Evolutionary conservation across 805 yeast genomes (phyloP).

Genomic region (Metschnikowia henanensis): DNA sequence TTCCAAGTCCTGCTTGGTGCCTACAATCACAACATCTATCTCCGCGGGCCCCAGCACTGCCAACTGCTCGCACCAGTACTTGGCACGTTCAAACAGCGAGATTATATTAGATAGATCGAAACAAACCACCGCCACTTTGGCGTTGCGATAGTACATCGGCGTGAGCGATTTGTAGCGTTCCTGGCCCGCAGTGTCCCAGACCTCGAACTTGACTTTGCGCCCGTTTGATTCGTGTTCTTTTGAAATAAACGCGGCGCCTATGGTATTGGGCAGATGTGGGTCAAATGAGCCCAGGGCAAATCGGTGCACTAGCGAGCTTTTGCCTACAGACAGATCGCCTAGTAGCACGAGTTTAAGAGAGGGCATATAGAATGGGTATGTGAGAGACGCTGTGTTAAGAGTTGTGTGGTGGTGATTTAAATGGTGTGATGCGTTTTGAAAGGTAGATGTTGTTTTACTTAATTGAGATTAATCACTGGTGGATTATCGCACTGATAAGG

Average conservation of each 20-base stretch:
- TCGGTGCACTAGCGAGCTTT: constrained; percentile 75
- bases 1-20: constrained; percentile 77
- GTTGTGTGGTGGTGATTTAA: too few species aligned
- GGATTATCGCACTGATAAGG: too few species aligned
- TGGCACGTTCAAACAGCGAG: constrained; percentile 63
- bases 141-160: constrained; percentile 47
- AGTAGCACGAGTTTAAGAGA: constrained; percentile 38
- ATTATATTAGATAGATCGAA: constrained; percentile 66
- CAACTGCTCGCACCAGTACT: constrained; percentile 89
- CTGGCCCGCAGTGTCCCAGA: constrained; percentile 97
- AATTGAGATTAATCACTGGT: too few species aligned
- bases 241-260: constrained; percentile 98
- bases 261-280: constrained; percentile 81
- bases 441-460: too few species aligned
- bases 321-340: constrained; percentile 63
- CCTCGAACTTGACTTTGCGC: constrained; percentile 58
- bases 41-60: constrained; percentile 21
- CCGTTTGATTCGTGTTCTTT: constrained; percentile 48
- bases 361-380: too few species aligned
- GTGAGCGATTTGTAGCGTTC: constrained; percentile 45
- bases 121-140: constrained; percentile 71
- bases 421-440: too few species aligned
- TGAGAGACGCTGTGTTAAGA: too few species aligned
- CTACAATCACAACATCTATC: constrained; percentile 56
- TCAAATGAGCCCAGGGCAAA: constrained; percentile 75